phyloP scores from a whole-genome alignment of 345 rosid species.

The Gossypium bickii region DNA sequence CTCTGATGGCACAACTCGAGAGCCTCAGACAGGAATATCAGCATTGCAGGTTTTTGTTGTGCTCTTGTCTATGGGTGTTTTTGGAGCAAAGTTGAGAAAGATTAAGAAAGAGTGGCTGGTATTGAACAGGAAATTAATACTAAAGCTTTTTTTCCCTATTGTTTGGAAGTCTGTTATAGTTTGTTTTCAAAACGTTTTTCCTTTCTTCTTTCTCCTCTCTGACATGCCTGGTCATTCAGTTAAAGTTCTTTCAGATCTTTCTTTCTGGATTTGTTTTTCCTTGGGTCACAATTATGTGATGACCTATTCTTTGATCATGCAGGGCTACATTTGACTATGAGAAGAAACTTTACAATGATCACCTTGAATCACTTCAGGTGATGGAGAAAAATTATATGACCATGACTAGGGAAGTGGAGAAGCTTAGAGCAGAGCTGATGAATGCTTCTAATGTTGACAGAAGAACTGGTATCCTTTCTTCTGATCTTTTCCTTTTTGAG shows the following conservation, averaged over 20 bases:
- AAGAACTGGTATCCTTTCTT: conserved; percentile 45
- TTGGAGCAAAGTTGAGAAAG: conserved; percentile 11
- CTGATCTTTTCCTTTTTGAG: background rate
- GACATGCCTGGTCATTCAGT: background rate
- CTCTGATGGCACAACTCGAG: conserved; percentile 77
- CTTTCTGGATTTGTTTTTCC: background rate
- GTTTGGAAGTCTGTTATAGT: background rate
- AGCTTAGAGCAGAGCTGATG: conserved; percentile 73
- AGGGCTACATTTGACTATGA: conserved; percentile 86
- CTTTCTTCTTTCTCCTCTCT: background rate
- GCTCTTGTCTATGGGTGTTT: conserved; percentile 13
- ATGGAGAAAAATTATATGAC: conserved; percentile 85
- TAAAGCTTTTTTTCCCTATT: background rate
- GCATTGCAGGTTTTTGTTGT: conserved; percentile 68
- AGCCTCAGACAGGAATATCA: conserved; percentile 83
- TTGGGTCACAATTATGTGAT: background rate
- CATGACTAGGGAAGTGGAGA: conserved; percentile 91
- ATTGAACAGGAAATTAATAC: conserved; percentile 13
- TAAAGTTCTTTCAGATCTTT: background rate
- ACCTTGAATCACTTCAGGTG: conserved; percentile 84
- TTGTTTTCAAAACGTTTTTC: background rate
- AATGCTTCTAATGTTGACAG: conserved; percentile 53
- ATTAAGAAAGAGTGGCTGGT: background rate
- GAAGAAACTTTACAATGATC: conserved; percentile 82
- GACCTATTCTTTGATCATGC: conserved; percentile 24